These are phyloP conservation scores for Kregervanrija delftensis DNA, from an alignment of 805 yeast genomes.

Conservation along the genomic window DNA sequence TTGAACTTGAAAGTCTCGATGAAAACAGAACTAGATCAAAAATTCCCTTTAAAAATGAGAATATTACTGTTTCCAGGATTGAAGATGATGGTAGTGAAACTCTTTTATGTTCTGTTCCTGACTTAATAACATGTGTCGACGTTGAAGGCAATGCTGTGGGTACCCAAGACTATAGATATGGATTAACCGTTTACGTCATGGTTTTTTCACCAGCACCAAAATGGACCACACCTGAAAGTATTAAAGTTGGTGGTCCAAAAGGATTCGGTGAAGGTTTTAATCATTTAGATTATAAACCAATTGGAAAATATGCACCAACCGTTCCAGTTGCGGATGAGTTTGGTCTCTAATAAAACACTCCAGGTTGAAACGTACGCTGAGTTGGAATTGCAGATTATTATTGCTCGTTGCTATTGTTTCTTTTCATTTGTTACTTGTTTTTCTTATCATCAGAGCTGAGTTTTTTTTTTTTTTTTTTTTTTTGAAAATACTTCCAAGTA, in stretches of 20 bases:
- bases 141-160: constrained; percentile 38
- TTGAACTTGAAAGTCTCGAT: constrained; percentile 18
- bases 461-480: too few relatives aligned
- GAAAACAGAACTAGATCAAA: too few relatives aligned
- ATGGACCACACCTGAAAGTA: constrained; percentile 30
- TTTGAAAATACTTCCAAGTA: too few relatives aligned
- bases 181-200: constrained; percentile 33
- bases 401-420: too few relatives aligned
- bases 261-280: constrained; percentile 30
- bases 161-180: constrained; percentile 38
- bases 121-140: constrained; percentile 33
- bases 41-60: constrained; percentile 41
- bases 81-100: constrained; percentile 16
- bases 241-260: constrained; percentile 35
- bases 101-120: constrained; percentile 34
- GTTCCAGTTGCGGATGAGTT: constrained; percentile 1
- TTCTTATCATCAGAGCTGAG: too few relatives aligned
- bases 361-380: too few relatives aligned
- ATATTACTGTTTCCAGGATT: constrained; percentile 28
- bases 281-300: constrained; percentile 30
- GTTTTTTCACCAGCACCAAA: constrained; percentile 29
- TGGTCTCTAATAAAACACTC: too few relatives aligned
- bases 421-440: too few relatives aligned
- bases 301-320: constrained; percentile 25
- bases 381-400: too few relatives aligned